phyloP scores from a whole-genome alignment of 169 alveolate genomes.

The Plasmodium cynomolgi region DNA sequence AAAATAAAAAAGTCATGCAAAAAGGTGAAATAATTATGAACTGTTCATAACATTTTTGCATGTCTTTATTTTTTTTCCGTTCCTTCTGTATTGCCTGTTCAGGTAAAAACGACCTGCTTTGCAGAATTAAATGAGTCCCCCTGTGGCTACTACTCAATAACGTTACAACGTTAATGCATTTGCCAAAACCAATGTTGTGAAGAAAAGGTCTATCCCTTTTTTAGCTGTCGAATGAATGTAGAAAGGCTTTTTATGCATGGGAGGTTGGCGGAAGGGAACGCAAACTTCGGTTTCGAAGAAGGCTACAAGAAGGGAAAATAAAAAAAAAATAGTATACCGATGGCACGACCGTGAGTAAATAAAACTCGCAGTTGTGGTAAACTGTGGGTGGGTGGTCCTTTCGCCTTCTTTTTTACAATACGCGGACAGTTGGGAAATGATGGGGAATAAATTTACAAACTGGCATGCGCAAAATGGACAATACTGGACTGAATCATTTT shows the following conservation, averaged over 20 bases:
- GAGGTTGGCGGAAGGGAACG: not conserved
- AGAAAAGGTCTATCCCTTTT: not conserved
- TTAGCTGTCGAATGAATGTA: not conserved
- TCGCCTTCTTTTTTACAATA: not conserved
- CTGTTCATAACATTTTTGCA: slow-evolving; percentile 24
- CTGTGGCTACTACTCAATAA: not conserved
- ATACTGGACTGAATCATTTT: not conserved
- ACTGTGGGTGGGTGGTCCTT: not conserved
- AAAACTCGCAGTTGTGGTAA: not conserved
- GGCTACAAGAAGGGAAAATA: not conserved
- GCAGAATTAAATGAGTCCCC: slow-evolving; percentile 8
- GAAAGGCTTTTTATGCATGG: not conserved
- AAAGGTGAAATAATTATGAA: slow-evolving; percentile 32
- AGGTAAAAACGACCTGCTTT: not conserved
- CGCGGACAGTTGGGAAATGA: not conserved
- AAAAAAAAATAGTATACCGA: not conserved
- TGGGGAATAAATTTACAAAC: not conserved
- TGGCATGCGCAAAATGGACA: not conserved
- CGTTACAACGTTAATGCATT: not conserved
- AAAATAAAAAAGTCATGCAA: slow-evolving; percentile 3
- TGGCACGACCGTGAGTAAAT: not conserved
- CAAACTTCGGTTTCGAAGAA: not conserved
- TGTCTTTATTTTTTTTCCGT: slow-evolving; percentile 6
- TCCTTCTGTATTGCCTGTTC: not conserved
- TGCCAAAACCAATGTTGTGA: not conserved